Evolutionary conservation across 2,329 filamentous ascomycete species (phyloP), one percentile per base, ranked within the genome.

Genomic region (Colletotrichum tamarilloi): DNA sequence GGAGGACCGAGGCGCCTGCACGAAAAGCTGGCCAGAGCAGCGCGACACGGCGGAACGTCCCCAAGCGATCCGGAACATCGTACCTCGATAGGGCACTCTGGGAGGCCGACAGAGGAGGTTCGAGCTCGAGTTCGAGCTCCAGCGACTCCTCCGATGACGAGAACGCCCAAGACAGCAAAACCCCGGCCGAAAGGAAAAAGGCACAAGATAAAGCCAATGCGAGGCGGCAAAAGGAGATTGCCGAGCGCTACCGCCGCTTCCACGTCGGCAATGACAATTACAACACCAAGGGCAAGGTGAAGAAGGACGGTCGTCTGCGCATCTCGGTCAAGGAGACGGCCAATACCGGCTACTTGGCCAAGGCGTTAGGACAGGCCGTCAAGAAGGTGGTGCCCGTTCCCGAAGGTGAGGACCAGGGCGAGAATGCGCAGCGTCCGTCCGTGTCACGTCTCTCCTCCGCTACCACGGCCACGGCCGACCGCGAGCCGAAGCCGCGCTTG

Each of bases 251-350:
- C 76, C 84, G 87, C 0, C 85, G 85, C 3, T 92, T 94, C 80
- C 84, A 84, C 52, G 85, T 94, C 22, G 87, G 86, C 5, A 92
- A 94, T 76, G 87, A 93, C 4, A 84, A 92, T 62, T 93, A 91
- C 81, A 86, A 84, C 24, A 93, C 91, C 1, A 90, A 87, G 74
- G 92, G 92, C 28, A 90, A 86, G 74, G 88, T 94, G 1, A 92
- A 90, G 80, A 87, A 84, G 59, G 93, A 95, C 79, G 93, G 93
- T 0, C 87, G 93, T 26, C 82, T 95, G 62, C 91, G 90, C 74
- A 93, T 95, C 74, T 92, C 91, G 5, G 87, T 95, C 77, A 92
- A 92, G 66, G 93, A 95, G 78, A 92, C 89, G 1, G 88, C 88
- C 68, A 91, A 92, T 75, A 91, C 85, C 1, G 93, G 93, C 12